Evolutionary conservation across 1,139 yeast genomes (phyloP).

Genomic region (Magnusiomyces paraingens): DNA sequence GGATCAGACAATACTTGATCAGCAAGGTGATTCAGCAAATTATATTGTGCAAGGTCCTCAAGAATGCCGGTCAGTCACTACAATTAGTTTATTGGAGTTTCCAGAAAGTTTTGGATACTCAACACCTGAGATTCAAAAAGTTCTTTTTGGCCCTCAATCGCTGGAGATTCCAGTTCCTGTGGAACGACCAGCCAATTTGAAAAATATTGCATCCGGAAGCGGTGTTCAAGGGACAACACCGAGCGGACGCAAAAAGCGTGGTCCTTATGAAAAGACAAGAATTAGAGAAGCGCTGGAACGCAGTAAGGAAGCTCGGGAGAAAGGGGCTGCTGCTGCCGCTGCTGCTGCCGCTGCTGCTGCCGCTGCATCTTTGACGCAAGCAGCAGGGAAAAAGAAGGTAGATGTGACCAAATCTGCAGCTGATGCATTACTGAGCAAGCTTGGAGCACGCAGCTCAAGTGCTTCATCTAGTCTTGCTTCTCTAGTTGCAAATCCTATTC

Average conservation of each 20-base stretch:
- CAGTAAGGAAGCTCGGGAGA: background rate
- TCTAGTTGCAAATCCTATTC: conserved; percentile 1
- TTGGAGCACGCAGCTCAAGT: no score
- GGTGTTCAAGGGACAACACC: background rate
- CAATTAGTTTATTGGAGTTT: conserved; percentile 30
- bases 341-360: background rate
- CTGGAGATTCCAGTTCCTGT: conserved; percentile 43
- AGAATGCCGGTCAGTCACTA: conserved; percentile 19
- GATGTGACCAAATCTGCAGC: background rate
- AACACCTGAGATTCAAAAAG: conserved; percentile 37
- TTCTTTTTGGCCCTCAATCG: conserved; percentile 58
- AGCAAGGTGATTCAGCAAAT: conserved; percentile 8
- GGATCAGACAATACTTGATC: background rate
- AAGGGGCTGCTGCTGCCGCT: background rate
- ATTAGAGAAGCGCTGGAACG: background rate
- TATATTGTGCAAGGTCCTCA: conserved; percentile 26
- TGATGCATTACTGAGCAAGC: no score
- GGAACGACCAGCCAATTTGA: background rate
- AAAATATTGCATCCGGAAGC: background rate
- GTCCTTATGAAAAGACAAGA: no score
- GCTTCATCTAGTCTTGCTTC: background rate
- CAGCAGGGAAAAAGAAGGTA: background rate
- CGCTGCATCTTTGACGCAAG: background rate
- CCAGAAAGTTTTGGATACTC: conserved; percentile 26
- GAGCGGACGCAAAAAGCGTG: conserved; percentile 7